Conservation (phyloP, 352 stramenopile genomes). For the Phytophthora uliginosa region DNA sequence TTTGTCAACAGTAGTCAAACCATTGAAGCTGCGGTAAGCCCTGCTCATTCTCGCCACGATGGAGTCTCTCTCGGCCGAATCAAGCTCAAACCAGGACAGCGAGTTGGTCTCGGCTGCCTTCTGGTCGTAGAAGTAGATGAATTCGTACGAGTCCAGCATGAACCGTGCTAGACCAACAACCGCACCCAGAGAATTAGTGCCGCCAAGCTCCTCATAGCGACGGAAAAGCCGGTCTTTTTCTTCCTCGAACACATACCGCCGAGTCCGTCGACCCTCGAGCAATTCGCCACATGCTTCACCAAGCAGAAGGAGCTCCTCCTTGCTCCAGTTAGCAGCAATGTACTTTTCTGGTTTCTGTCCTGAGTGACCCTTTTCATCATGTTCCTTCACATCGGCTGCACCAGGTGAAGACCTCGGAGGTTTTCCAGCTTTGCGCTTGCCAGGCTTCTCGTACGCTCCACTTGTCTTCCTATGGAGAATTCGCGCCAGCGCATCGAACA, state of each 20-base stretch:
- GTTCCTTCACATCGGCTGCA: slow-evolving; percentile 12
- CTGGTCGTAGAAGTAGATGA: slow-evolving; percentile 54
- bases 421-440: slow-evolving; percentile 17
- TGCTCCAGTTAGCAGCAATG: slow-evolving; percentile 40
- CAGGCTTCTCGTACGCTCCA: slow-evolving; percentile 11
- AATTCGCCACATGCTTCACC: slow-evolving; percentile 47
- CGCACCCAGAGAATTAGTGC: slow-evolving; percentile 32
- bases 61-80: slow-evolving; percentile 21
- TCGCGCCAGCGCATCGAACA: slow-evolving; percentile 38
- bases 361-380: slow-evolving; percentile 21
- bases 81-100: slow-evolving; percentile 47
- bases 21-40: slow-evolving; percentile 48
- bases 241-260: slow-evolving; percentile 54
- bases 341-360: slow-evolving; percentile 37
- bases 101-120: slow-evolving; percentile 35
- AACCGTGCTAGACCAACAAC: slow-evolving; percentile 41
- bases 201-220: slow-evolving; percentile 45
- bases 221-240: slow-evolving; percentile 50
- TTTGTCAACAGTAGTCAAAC: slow-evolving; percentile 41
- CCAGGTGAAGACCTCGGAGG: not conserved
- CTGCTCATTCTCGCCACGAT: slow-evolving; percentile 45
- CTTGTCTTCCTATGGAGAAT: slow-evolving; percentile 31
- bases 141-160: slow-evolving; percentile 56
- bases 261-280: slow-evolving; percentile 41
- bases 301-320: slow-evolving; percentile 44